Evolutionary conservation across 257 asterid genomes (phyloP).

Genomic region (Nemophila menziesii): DNA sequence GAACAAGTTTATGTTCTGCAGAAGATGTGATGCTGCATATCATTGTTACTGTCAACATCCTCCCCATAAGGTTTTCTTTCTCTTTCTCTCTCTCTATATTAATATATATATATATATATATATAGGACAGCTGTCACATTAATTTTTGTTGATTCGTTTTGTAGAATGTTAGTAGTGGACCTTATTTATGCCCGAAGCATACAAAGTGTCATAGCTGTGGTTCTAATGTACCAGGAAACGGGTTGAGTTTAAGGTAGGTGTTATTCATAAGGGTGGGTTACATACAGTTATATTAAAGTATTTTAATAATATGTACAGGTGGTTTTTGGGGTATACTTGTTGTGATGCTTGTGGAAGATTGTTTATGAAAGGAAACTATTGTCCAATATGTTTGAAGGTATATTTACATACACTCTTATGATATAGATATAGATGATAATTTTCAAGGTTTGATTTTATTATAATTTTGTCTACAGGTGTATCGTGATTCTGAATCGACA

Average conservation of each 20-base stretch:
- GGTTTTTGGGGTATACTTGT: slow-evolving; percentile 97
- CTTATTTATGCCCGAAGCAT: slow-evolving; percentile 92
- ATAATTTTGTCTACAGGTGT: slow-evolving; percentile 45
- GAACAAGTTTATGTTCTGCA: slow-evolving; percentile 85
- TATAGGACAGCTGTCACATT: neutral
- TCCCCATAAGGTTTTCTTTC: slow-evolving; percentile 71
- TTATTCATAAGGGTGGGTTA: neutral
- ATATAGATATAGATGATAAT: neutral
- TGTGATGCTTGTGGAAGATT: slow-evolving; percentile 99
- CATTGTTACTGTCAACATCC: slow-evolving; percentile 98
- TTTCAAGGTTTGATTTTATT: slow-evolving; percentile 11
- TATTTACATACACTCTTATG: neutral
- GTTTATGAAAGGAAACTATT: slow-evolving; percentile 84
- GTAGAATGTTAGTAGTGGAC: slow-evolving; percentile 29
- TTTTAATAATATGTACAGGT: slow-evolving; percentile 32
- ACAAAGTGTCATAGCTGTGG: slow-evolving; percentile 91
- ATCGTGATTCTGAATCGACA: slow-evolving; percentile 96
- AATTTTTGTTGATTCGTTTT: neutral
- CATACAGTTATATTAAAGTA: slow-evolving; percentile 4
- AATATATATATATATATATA: too few relatives aligned
- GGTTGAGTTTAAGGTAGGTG: slow-evolving; percentile 72
- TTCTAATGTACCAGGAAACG: slow-evolving; percentile 93
- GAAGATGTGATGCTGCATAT: slow-evolving; percentile 87
- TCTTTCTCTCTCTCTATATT: neutral
- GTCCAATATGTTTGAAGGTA: slow-evolving; percentile 98